A percentile compares a stretch with the other conserved stretches of the same genome.
Conservation (phyloP, 1,284 basidiomycete species). For the Leucoagaricus sp. region DNA sequence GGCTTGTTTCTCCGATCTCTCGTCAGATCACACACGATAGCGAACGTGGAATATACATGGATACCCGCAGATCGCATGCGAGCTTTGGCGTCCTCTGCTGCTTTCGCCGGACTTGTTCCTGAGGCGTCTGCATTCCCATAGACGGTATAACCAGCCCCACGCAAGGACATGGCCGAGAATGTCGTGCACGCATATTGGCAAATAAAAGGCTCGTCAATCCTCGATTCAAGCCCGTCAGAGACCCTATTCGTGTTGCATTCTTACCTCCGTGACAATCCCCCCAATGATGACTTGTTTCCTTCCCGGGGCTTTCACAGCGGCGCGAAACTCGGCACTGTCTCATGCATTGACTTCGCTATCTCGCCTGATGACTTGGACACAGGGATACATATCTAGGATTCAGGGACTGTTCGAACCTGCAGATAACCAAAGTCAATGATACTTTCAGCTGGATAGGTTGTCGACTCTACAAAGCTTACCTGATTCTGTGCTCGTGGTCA, state of each 20-base stretch:
- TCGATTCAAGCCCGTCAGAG: no score
- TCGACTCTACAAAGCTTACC: no score
- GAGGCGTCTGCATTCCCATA: constrained; percentile 47
- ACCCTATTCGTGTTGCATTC: constrained; percentile 22
- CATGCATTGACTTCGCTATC: constrained; percentile 50
- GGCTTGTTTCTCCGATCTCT: constrained; percentile 48
- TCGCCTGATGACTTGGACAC: constrained; percentile 44
- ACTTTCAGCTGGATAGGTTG: no score
- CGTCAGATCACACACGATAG: constrained; percentile 44
- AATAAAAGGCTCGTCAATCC: no score
- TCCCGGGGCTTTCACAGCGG: constrained; percentile 45
- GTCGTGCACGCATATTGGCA: constrained; percentile 42
- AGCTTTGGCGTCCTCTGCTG: constrained; percentile 45
- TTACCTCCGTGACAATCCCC: constrained; percentile 51
- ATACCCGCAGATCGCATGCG: constrained; percentile 47
- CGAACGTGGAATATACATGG: constrained; percentile 44
- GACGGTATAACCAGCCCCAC: constrained; percentile 44
- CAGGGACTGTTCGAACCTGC: constrained; percentile 48
- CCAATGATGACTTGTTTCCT: constrained; percentile 49
- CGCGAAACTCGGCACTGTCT: constrained; percentile 48
- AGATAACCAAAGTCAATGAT: not conserved
- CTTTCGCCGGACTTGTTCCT: constrained; percentile 39
- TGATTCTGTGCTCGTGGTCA: constrained; percentile 45
- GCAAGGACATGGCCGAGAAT: constrained; percentile 46
- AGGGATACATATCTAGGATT: constrained; percentile 44